Percentiles rank a stretch among this genome's conserved stretches.
phyloP scores from a whole-genome alignment of 1,139 yeast species.

The Taphrina betulina region DNA sequence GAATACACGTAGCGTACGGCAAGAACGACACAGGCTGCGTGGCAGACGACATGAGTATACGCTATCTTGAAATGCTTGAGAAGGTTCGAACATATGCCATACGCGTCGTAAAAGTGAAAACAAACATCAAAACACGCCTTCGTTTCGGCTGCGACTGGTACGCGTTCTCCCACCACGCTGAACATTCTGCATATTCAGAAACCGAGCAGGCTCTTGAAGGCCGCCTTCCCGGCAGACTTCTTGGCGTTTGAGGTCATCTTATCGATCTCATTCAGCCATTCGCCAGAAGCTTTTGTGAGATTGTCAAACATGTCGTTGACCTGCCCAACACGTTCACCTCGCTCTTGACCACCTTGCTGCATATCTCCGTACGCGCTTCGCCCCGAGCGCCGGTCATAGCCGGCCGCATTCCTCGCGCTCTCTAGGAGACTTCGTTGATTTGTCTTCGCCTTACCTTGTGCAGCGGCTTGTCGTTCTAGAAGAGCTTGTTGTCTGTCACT shows the following conservation, averaged over 20 bases:
- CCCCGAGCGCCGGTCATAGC: conserved; percentile 38
- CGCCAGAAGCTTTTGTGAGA: conserved; percentile 43
- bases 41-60: no score
- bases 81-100: no score
- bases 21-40: no score
- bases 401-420: conserved; percentile 39
- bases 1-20: no score
- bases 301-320: conserved; percentile 42
- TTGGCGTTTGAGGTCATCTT: conserved; percentile 42
- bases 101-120: no score
- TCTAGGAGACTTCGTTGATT: conserved; percentile 40
- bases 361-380: conserved; percentile 33
- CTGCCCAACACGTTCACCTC: conserved; percentile 41
- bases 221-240: conserved; percentile 34
- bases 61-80: no score
- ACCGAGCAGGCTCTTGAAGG: conserved; percentile 8
- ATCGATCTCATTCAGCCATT: conserved; percentile 42
- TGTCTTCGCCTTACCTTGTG: conserved; percentile 40
- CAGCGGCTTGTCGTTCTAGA: conserved; percentile 35
- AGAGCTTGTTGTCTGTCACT: conserved; percentile 36
- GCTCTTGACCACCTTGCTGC: conserved; percentile 36
- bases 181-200: conserved; percentile 1
- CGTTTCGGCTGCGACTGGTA: no score
- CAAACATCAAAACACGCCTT: no score
- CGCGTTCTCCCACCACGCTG: no score